Percentiles rank a stretch among this genome's conserved stretches.
Evolutionary conservation across 2,329 filamentous ascomycete species (phyloP).

Genomic region (Fusarium chuoi): DNA sequence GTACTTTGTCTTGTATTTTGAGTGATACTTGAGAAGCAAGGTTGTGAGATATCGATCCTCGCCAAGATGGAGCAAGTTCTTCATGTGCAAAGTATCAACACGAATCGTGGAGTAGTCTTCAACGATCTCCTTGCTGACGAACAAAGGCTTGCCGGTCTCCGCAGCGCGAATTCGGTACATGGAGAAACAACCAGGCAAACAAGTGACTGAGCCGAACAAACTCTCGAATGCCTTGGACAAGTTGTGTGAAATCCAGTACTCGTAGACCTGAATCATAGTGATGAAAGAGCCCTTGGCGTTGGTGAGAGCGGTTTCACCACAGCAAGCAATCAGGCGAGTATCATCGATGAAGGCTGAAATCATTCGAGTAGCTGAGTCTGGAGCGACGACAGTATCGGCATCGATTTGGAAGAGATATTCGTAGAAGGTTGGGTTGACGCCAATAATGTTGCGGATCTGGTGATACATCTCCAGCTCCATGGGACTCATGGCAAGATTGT

Average conservation of each 20-base stretch:
- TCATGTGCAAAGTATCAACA: slow-evolving; percentile 98
- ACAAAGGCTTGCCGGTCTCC: slow-evolving; percentile 93
- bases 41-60: slow-evolving; percentile 98
- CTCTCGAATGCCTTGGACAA: slow-evolving; percentile 96
- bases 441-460: slow-evolving; percentile 98
- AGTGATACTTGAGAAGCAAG: slow-evolving; percentile 89
- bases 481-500: slow-evolving; percentile 95
- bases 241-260: slow-evolving; percentile 99
- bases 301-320: slow-evolving; percentile 91
- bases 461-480: slow-evolving; percentile 98
- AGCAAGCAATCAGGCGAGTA: slow-evolving; percentile 91
- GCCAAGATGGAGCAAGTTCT: slow-evolving; percentile 95
- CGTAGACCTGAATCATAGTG: slow-evolving; percentile 99
- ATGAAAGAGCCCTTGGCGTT: slow-evolving; percentile 94
- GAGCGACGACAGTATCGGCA: slow-evolving; percentile 92
- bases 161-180: slow-evolving; percentile 98
- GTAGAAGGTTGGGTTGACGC: slow-evolving; percentile 98
- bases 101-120: slow-evolving; percentile 91
- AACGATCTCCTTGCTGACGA: slow-evolving; percentile 92
- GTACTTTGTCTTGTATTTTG: slow-evolving; percentile 98
- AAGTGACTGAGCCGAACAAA: slow-evolving; percentile 96
- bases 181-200: slow-evolving; percentile 97
- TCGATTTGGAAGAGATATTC: slow-evolving; percentile 97
- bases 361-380: slow-evolving; percentile 91
- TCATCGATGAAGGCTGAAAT: slow-evolving; percentile 91